phyloP scores from a whole-genome alignment of 177 flowering plant genomes.

The Vitis hybrid region DNA sequence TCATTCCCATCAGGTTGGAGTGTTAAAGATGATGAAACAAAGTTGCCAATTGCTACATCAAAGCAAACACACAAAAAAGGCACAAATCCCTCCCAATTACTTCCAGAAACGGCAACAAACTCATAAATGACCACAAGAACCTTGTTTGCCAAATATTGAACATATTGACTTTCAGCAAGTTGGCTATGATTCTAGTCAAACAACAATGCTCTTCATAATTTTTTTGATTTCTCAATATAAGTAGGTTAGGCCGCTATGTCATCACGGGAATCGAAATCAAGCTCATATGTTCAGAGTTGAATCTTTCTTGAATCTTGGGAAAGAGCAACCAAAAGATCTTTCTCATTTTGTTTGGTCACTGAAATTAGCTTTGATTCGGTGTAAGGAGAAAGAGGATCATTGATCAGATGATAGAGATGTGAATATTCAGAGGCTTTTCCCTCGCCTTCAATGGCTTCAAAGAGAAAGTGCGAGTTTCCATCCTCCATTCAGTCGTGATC shows the following conservation, averaged over 20 bases:
- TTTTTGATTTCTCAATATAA: not conserved
- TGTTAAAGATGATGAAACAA: constrained; percentile 17
- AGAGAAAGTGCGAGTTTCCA: too few relatives aligned
- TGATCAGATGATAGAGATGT: constrained; percentile 46
- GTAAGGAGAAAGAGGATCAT: constrained; percentile 34
- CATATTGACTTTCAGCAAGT: constrained; percentile 43
- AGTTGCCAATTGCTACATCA: constrained; percentile 36
- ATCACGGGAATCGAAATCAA: constrained; percentile 19
- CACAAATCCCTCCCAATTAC: constrained; percentile 44
- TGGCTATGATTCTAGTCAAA: constrained; percentile 28
- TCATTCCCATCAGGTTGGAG: constrained; percentile 12
- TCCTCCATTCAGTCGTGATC: too few relatives aligned
- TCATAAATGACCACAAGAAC: constrained; percentile 51
- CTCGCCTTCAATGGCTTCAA: not conserved
- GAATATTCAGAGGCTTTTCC: constrained; percentile 6
- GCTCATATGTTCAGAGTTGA: constrained; percentile 29
- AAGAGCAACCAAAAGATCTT: constrained; percentile 48
- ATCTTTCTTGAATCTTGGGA: constrained; percentile 36
- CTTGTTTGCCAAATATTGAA: constrained; percentile 58
- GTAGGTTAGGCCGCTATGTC: constrained; percentile 6
- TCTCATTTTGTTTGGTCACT: constrained; percentile 42
- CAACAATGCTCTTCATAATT: constrained; percentile 24
- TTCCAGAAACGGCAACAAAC: constrained; percentile 43
- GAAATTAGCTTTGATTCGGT: constrained; percentile 19
- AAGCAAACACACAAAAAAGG: constrained; percentile 38